Base-by-base conservation (phyloP, 805 yeast genomes). In the Pichia cabralensis region DNA sequence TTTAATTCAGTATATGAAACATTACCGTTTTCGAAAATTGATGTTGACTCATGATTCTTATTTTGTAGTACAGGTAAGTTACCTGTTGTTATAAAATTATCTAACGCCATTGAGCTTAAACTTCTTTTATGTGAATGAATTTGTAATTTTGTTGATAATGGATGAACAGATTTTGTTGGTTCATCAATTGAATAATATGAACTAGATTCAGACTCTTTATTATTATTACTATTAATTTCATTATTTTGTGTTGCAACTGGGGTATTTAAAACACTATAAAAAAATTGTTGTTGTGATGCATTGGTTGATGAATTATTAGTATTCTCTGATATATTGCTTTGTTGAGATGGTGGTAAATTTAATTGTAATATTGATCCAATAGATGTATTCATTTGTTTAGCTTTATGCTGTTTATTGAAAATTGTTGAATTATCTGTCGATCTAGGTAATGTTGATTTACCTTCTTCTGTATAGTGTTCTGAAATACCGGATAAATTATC, bases 41-140 rank as follows among this genome's bases (percentile, higher is more conserved):
- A n/a, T n/a, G n/a, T n/a, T n/a, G n/a, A n/a, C n/a, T n/a, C n/a
- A n/a, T n/a, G n/a, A n/a, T n/a, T n/a, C n/a, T n/a, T n/a, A n/a
- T n/a, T n/a, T n/a, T n/a, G n/a, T n/a, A n/a, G 26, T 25, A 25
- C 4, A 5, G 52, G 52, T 17, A 48, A 26, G 18, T 35, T 42
- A 15, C 53, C 53, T 6, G 49, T 48, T 5, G 45, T 36, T 2
- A 53, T 51, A 29, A 53, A 53, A 26, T 53, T 56, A 36, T 53
- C 58, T 24, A 54, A 28, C 3, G 46, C 36, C 9, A 37, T 33
- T 9, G 53, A 41, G 37, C 55, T 50, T 23, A 45, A 39, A 11
- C 52, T 44, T 24, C 49, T 46, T 22, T 36, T 46, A 31, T 48
- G 52, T 27, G 44, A 41, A 8, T n/a, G n/a, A n/a, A n/a, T n/a